Evolutionary conservation across 208 protist genomes (phyloP).

Genomic region (Leishmania turanica): DNA sequence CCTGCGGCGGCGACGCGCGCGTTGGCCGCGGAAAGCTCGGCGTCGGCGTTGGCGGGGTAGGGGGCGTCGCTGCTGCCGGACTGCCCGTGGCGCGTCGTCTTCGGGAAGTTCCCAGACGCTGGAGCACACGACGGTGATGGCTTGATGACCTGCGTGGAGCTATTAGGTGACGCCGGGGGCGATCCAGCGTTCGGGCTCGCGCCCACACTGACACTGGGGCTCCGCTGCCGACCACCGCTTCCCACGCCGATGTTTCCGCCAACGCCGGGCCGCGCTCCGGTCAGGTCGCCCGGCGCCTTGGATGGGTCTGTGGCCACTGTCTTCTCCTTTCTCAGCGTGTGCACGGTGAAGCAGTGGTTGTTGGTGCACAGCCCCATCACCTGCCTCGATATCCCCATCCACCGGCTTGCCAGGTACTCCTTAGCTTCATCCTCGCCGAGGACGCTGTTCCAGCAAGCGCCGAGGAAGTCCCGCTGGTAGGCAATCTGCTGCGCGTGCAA

Average conservation of each 20-base stretch:
- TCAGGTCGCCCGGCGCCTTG: constrained; percentile 5
- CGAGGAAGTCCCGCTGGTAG: constrained; percentile 63
- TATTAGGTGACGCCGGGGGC: background rate
- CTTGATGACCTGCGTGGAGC: background rate
- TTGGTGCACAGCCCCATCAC: constrained; percentile 51
- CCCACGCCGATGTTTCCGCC: constrained; percentile 6
- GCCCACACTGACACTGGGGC: background rate
- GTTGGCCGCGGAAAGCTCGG: background rate
- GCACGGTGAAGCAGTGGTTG: constrained; percentile 56
- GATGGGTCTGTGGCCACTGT: constrained; percentile 3
- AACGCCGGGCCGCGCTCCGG: constrained; percentile 2
- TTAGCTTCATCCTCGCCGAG: constrained; percentile 41
- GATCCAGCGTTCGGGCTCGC: background rate
- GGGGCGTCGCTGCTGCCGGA: background rate
- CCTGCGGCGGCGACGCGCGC: background rate
- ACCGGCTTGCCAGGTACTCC: constrained; percentile 47
- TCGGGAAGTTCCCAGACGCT: background rate
- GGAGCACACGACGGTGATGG: background rate
- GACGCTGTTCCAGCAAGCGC: constrained; percentile 53
- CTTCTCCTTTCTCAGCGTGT: constrained; percentile 29
- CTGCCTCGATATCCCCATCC: constrained; percentile 51
- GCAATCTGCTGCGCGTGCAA: constrained; percentile 47
- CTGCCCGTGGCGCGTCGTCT: background rate
- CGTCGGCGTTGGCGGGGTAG: background rate
- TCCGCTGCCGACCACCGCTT: background rate